These are phyloP conservation scores for Cubamyces sp. DNA, from an alignment of 768 basidiomycete genomes.

Conservation along the genomic window DNA sequence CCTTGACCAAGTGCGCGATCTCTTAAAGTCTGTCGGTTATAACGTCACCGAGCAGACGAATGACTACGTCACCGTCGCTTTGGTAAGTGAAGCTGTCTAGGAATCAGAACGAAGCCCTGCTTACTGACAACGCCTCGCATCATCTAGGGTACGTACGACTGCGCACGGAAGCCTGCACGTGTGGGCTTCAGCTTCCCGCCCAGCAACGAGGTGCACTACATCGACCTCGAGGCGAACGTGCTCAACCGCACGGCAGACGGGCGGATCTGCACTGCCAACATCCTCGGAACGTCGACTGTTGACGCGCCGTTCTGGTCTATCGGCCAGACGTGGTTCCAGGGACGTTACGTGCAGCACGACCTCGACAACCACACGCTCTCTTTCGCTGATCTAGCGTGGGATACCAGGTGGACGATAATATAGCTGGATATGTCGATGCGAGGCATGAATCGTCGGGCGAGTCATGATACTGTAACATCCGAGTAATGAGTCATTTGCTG, in stretches of 20 bases:
- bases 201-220: slow-evolving; percentile 21
- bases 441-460: no score
- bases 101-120: no score
- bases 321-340: slow-evolving; percentile 27
- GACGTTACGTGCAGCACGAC: slow-evolving; percentile 24
- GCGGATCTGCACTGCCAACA: slow-evolving; percentile 20
- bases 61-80: slow-evolving; percentile 8
- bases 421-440: no score
- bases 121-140: no score
- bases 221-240: slow-evolving; percentile 21
- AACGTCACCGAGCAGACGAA: slow-evolving; percentile 19
- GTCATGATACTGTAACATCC: no score
- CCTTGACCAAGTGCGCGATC: slow-evolving; percentile 5
- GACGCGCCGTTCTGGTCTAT: slow-evolving; percentile 19
- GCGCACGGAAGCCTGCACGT: slow-evolving; percentile 15
- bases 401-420: no score
- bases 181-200: slow-evolving; percentile 26
- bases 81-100: neutral
- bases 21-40: slow-evolving; percentile 14
- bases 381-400: slow-evolving; percentile 13
- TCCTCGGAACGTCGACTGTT: slow-evolving; percentile 21
- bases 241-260: slow-evolving; percentile 24
- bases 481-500: no score
- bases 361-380: slow-evolving; percentile 17
- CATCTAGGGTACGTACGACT: slow-evolving; percentile 24